phyloP scores from a whole-genome alignment of 495 filamentous ascomycete species.

The Penicillium subrubescens region DNA sequence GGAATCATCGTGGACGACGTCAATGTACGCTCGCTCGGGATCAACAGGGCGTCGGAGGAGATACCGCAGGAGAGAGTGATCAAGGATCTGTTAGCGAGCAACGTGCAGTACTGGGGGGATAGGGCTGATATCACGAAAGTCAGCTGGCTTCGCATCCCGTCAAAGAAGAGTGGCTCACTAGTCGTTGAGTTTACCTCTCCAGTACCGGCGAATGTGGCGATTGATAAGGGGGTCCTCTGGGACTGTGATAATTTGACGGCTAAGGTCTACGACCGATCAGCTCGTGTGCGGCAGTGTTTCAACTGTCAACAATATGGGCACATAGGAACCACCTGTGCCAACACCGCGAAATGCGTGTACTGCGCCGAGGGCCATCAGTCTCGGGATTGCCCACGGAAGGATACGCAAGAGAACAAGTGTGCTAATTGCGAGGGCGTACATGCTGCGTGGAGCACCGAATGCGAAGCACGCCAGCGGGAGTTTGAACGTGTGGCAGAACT shows the following conservation, averaged over 20 bases:
- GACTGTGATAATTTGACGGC: background rate
- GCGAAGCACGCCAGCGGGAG: background rate
- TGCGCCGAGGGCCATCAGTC: slow-evolving; percentile 2
- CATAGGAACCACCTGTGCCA: slow-evolving; percentile 9
- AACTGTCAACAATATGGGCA: slow-evolving; percentile 7
- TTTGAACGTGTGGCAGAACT: background rate
- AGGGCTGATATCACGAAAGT: background rate
- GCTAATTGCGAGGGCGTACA: slow-evolving; percentile 12
- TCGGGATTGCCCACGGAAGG: background rate
- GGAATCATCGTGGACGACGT: no score
- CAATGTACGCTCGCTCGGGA: no score
- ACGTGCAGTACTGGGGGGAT: background rate
- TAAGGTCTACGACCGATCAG: slow-evolving; percentile 1
- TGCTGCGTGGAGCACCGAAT: background rate
- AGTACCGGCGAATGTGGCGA: background rate
- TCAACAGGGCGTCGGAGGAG: no score
- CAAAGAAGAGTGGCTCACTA: no score
- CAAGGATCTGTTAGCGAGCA: no score
- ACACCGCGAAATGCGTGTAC: background rate
- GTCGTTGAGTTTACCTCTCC: slow-evolving; percentile 2
- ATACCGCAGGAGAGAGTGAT: no score
- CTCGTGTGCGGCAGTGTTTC: slow-evolving; percentile 6
- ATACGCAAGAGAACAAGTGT: background rate
- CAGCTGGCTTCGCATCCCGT: background rate
- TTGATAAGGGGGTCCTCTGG: background rate